A percentile compares a stretch with the other conserved stretches of the same genome.
Evolutionary conservation across 2,329 filamentous ascomycete species (phyloP).

Genomic region (Hypoxylon rubiginosum): DNA sequence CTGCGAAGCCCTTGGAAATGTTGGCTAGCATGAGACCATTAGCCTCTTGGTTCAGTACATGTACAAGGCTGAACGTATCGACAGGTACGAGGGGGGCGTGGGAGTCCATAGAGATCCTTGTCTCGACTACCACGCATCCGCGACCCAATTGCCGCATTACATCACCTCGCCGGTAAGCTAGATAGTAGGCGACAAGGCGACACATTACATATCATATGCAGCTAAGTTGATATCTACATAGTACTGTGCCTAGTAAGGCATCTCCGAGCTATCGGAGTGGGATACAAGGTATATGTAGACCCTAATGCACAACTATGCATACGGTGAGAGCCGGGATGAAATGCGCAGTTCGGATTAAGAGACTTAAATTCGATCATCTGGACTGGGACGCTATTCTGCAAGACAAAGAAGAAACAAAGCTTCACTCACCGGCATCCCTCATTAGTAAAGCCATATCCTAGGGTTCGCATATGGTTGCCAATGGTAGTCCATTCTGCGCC

Average conservation of each 20-base stretch:
- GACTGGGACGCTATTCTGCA: constrained; percentile 3
- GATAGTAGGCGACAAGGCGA: background rate
- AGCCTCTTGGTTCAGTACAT: constrained; percentile 28
- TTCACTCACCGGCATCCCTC: constrained; percentile 72
- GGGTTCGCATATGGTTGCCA: constrained; percentile 69
- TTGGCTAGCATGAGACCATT: constrained; percentile 59
- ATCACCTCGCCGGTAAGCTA: background rate
- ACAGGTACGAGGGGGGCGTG: background rate
- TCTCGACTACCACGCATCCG: background rate
- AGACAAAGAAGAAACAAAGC: constrained; percentile 23
- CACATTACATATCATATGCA: background rate
- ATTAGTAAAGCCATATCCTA: constrained; percentile 74
- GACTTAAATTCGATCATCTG: constrained; percentile 10
- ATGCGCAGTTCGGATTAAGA: constrained; percentile 14
- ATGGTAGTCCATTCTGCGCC: constrained; percentile 73
- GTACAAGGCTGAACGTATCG: constrained; percentile 1
- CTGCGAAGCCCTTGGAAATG: constrained; percentile 72
- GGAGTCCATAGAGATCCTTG: background rate
- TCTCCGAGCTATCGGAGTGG: constrained; percentile 15
- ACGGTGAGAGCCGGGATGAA: constrained; percentile 6
- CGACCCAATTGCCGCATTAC: background rate
- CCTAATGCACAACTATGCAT: background rate
- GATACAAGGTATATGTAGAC: background rate
- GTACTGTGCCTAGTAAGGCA: constrained; percentile 8
- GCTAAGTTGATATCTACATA: background rate